phyloP scores from a whole-genome alignment of 2,329 filamentous ascomycete species.

The Talaromyces sp. region DNA sequence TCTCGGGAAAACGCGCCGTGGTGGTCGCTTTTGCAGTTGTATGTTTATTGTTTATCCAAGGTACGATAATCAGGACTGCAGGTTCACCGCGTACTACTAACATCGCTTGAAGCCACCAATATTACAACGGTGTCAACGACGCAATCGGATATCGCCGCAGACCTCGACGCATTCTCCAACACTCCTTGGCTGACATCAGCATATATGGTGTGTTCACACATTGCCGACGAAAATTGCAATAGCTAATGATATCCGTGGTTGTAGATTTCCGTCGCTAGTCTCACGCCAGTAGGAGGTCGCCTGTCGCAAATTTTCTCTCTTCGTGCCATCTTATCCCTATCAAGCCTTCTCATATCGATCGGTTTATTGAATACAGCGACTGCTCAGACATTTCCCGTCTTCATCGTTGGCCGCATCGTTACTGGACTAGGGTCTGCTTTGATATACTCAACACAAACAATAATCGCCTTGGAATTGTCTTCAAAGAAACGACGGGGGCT shows the following conservation, averaged over 20 bases:
- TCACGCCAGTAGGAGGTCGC: conserved; percentile 68
- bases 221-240: background rate
- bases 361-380: conserved; percentile 65
- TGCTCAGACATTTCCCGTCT: conserved; percentile 57
- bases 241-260: background rate
- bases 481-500: conserved; percentile 65
- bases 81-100: background rate
- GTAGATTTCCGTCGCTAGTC: conserved; percentile 54
- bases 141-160: conserved; percentile 71
- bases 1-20: conserved; percentile 18
- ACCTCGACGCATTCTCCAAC: conserved; percentile 69
- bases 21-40: conserved; percentile 25
- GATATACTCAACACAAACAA: conserved; percentile 64
- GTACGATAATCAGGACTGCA: conserved; percentile 15
- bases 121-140: conserved; percentile 79
- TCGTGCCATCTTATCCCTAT: conserved; percentile 46
- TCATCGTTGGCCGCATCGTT: conserved; percentile 66
- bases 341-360: conserved; percentile 48
- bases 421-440: conserved; percentile 68
- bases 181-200: conserved; percentile 78
- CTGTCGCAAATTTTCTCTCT: conserved; percentile 72
- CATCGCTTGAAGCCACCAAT: conserved; percentile 54
- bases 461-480: conserved; percentile 72
- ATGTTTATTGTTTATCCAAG: conserved; percentile 27
- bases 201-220: conserved; percentile 55